phyloP scores from a whole-genome alignment of 202 grass and related monocot species.

The Hordeum pubiflorum region DNA sequence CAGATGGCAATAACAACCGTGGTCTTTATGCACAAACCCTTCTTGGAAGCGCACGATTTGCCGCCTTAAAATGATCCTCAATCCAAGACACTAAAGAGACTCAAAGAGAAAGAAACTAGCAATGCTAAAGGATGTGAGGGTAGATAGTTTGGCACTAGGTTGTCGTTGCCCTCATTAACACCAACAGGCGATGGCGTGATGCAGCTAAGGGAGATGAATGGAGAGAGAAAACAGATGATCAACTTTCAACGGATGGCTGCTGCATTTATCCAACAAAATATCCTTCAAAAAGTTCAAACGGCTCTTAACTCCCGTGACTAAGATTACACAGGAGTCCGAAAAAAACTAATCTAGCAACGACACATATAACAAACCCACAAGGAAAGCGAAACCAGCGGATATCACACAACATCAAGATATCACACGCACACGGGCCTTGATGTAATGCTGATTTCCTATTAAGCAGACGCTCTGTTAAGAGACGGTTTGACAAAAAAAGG shows the following conservation, averaged over 20 bases:
- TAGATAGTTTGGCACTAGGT: no score
- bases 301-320: neutral
- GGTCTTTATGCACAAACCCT: neutral
- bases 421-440: neutral
- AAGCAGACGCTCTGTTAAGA: conserved; percentile 14
- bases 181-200: no score
- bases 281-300: neutral
- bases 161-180: no score
- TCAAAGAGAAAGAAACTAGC: neutral
- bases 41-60: neutral
- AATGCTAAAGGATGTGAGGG: neutral
- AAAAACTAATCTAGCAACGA: neutral
- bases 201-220: no score
- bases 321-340: neutral
- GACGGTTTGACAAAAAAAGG: conserved; percentile 1
- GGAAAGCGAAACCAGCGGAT: neutral
- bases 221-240: neutral
- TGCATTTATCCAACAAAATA: no score
- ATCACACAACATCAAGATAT: neutral
- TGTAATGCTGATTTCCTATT: conserved; percentile 11
- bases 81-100: no score
- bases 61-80: no score
- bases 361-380: neutral
- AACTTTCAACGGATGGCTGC: no score
- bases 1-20: neutral